Percentiles rank a stretch among this genome's conserved stretches.
Conservation (phyloP, 345 rosid genomes). For the Psidium friedrichsthalianum region DNA sequence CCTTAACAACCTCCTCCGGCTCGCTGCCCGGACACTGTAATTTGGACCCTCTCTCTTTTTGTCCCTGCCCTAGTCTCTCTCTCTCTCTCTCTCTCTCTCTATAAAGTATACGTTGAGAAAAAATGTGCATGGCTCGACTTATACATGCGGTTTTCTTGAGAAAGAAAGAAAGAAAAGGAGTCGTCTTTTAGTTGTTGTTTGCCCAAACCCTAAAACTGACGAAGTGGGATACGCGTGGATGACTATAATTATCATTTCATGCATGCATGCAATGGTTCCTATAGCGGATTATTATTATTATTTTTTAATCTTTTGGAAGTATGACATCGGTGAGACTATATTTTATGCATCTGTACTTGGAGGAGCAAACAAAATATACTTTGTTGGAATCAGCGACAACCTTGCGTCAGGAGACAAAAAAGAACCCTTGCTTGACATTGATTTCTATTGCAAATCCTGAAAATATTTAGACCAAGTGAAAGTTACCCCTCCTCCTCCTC, state of each 20-base stretch:
- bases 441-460: not conserved
- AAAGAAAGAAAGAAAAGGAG: not conserved
- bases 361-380: not conserved
- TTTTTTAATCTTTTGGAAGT: not conserved
- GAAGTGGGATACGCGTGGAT: not conserved
- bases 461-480: not conserved
- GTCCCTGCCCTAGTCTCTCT: not conserved
- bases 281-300: not conserved
- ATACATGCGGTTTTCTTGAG: not conserved
- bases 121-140: not conserved
- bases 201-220: not conserved
- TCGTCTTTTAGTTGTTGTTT: not conserved
- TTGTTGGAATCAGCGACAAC: not conserved
- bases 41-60: not conserved
- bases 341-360: not conserved
- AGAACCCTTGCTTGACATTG: not conserved
- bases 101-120: not conserved
- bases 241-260: not conserved
- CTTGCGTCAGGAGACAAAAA: not conserved
- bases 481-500: not conserved
- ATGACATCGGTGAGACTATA: not conserved
- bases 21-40: constrained; percentile 2
- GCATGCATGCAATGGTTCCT: not conserved
- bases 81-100: not conserved
- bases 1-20: constrained; percentile 20